Evolutionary conservation across 2,329 filamentous ascomycete genomes (phyloP).

Genomic region (Aspergillus flavus): DNA sequence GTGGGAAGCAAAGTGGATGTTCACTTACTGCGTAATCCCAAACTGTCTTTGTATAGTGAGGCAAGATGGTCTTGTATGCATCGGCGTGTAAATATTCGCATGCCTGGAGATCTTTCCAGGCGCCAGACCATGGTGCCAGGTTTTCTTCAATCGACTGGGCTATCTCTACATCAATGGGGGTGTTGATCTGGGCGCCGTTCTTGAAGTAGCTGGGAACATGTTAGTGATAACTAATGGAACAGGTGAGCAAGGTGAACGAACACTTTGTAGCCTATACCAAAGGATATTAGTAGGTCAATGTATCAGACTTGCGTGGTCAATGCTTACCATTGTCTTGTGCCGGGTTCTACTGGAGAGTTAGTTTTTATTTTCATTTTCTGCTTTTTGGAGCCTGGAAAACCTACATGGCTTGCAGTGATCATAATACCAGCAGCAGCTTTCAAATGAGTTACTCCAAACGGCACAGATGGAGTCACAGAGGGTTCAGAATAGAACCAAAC

Average conservation of each 20-base stretch:
- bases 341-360: conserved; percentile 52
- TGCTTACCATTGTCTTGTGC: conserved; percentile 61
- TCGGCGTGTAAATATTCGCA: conserved; percentile 33
- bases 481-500: conserved; percentile 62
- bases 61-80: conserved; percentile 31
- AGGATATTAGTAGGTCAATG: conserved; percentile 18
- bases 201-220: conserved; percentile 54
- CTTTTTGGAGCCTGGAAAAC: conserved; percentile 13
- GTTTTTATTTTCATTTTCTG: neutral
- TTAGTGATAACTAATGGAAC: conserved; percentile 23
- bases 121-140: conserved; percentile 50
- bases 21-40: conserved; percentile 35
- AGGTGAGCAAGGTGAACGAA: conserved; percentile 23
- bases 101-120: conserved; percentile 52
- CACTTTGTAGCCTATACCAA: conserved; percentile 62
- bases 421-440: conserved; percentile 63
- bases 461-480: conserved; percentile 64
- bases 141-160: conserved; percentile 59
- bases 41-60: conserved; percentile 34
- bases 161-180: conserved; percentile 63
- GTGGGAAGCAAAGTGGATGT: neutral
- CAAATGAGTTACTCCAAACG: conserved; percentile 60
- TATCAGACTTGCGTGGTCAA: too few species aligned
- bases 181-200: conserved; percentile 68
- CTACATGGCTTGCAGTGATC: conserved; percentile 65